Evolutionary conservation across 108 stramenopile genomes (phyloP), one percentile per base, ranked within the genome.

Genomic region (Cyclostephanos tholiformis): DNA sequence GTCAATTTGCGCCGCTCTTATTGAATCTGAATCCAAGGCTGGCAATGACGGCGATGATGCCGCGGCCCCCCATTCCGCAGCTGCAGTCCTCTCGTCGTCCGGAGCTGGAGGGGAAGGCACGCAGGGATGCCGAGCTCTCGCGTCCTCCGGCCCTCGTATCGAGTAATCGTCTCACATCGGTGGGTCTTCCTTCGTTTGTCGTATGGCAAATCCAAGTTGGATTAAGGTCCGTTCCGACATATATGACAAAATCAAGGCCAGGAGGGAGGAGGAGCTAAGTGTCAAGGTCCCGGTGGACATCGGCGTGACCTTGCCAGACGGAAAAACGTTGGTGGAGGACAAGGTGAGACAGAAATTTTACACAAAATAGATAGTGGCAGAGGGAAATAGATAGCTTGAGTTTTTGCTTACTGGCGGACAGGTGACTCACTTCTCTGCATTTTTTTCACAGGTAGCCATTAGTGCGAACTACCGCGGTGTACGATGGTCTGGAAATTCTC

Each of bases 221-320:
- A 66, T 95, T 27, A 83, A 89, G 53, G 68, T 82, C 5, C 89
- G 95, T 2, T 55, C 71, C 17, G 80, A 80, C 8, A 71, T 88
- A 17, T 93, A 92, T 60, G 89, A 79, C 19, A 69, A 63, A 2
- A 85, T 93, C 68, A 83, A 84, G 68, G 82, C 68, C 14, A 74
- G 87, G 13, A 80, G 92, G 23, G 74, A 80, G 26, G 79, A 72
- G 65, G 93, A 93, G 78, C 50, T 89, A 19, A 67, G 78, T 32
- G 56, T 44, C 26, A 93, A 97, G 78, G 85, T 74, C 0, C 91
- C 86, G 23, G 88, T 89, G 39, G 84, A 86, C 35, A 99, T 99
- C 65, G 75, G 71, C 22, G 91, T 99, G 57, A 96, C 96, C 30
- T 82, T 99, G 78, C 99, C 99, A 0, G 98, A 99, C 75, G 99